phyloP scores from a whole-genome alignment of 2,329 filamentous ascomycete genomes.

The Talaromyces funiculosus region DNA sequence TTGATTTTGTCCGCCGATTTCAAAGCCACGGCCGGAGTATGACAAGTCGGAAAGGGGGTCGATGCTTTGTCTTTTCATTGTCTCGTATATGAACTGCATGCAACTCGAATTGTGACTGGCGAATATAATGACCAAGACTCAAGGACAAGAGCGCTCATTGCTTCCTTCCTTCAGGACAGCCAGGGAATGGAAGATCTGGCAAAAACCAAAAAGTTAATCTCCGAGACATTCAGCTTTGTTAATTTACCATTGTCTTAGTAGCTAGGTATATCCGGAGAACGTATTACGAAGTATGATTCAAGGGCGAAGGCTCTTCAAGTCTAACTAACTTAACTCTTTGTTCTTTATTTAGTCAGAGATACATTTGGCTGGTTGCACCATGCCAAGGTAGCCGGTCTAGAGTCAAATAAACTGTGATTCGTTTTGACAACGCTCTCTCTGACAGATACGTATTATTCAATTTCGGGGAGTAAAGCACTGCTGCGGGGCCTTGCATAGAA shows the following conservation, averaged over 20 bases:
- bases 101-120: neutral
- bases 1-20: neutral
- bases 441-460: neutral
- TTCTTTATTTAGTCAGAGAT: neutral
- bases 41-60: neutral
- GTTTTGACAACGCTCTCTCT: neutral
- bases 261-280: no score
- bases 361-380: neutral
- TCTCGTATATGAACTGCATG: neutral
- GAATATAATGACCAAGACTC: neutral
- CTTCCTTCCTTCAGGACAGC: neutral
- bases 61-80: neutral
- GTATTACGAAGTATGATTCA: neutral
- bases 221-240: neutral
- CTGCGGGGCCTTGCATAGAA: neutral
- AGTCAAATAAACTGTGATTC: neutral
- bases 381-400: neutral
- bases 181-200: neutral
- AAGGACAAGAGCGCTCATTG: neutral
- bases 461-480: neutral
- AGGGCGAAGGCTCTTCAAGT: neutral
- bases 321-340: no score
- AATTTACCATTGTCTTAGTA: neutral
- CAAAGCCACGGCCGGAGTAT: neutral
- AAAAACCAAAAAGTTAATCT: neutral